phyloP scores from a whole-genome alignment of 371 early-diverging fungal species.

The Actinomortierella ambigua region DNA sequence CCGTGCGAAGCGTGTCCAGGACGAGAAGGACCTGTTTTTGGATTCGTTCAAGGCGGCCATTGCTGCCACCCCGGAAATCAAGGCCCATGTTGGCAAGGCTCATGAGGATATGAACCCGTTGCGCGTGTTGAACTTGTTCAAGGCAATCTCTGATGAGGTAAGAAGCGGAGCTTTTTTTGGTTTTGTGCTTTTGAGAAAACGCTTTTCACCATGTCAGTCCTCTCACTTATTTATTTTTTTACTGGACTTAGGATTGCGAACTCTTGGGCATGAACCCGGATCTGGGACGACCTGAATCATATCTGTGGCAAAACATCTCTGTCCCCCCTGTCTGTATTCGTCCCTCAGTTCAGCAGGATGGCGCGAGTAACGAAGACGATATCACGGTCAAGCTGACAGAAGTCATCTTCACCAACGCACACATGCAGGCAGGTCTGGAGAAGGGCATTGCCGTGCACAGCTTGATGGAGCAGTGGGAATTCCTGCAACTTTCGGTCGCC shows the following conservation, averaged over 20 bases:
- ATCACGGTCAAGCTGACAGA: conserved; percentile 98
- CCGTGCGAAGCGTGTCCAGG: conserved; percentile 76
- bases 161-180: conserved; percentile 18
- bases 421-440: conserved; percentile 84
- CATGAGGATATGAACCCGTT: conserved; percentile 97
- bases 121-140: conserved; percentile 85
- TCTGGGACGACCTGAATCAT: conserved; percentile 89
- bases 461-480: conserved; percentile 98
- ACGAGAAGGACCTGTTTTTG: conserved; percentile 76
- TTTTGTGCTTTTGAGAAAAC: not conserved
- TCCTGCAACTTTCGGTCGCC: conserved; percentile 93
- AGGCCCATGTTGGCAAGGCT: conserved; percentile 79
- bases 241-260: conserved; percentile 82
- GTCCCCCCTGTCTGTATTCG: conserved; percentile 99
- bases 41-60: conserved; percentile 75
- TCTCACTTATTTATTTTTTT: not conserved
- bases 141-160: conserved; percentile 83
- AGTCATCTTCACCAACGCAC: conserved; percentile 93
- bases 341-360: conserved; percentile 96
- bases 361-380: conserved; percentile 98
- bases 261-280: conserved; percentile 90
- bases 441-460: conserved; percentile 81
- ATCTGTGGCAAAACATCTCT: conserved; percentile 92
- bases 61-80: conserved; percentile 75
- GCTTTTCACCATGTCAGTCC: not conserved